These are phyloP conservation scores for Gryganskiella cystojenkinii DNA, from an alignment of 192 early-diverging fungal species.

Conservation along the genomic window DNA sequence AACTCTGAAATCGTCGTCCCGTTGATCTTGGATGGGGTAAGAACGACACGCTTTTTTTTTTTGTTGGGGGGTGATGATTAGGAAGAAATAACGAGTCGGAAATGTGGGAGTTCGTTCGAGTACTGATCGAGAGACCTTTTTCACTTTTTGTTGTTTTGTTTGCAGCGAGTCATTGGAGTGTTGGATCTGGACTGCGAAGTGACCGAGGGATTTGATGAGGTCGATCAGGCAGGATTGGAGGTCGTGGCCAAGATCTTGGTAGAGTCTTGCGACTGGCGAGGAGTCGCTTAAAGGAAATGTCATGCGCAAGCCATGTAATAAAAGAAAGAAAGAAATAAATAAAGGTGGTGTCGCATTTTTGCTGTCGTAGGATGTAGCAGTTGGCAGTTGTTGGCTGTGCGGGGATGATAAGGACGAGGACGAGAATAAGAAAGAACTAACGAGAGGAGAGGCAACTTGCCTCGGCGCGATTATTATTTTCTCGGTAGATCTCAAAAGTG, in stretches of 20 bases:
- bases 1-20: constrained; percentile 92
- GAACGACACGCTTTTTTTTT: constrained; percentile 15
- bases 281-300: constrained; percentile 7
- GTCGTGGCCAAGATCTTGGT: constrained; percentile 69
- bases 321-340: constrained; percentile 15
- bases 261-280: constrained; percentile 52
- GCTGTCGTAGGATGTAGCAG: no score
- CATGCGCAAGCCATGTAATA: background rate
- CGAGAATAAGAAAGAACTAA: background rate
- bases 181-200: constrained; percentile 77
- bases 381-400: no score
- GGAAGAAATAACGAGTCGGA: no score
- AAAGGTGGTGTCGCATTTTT: no score
- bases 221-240: constrained; percentile 74
- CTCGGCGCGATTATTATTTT: no score
- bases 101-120: background rate
- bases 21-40: constrained; percentile 61
- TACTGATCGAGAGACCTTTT: background rate
- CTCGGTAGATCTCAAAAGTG: no score
- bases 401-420: no score
- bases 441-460: no score
- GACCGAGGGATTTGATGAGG: constrained; percentile 72
- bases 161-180: constrained; percentile 69
- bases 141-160: background rate
- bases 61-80: no score